Evolutionary conservation across 345 rosid genomes (phyloP), one percentile per base, ranked within the genome.

Genomic region (Eucalyptus decipiens): DNA sequence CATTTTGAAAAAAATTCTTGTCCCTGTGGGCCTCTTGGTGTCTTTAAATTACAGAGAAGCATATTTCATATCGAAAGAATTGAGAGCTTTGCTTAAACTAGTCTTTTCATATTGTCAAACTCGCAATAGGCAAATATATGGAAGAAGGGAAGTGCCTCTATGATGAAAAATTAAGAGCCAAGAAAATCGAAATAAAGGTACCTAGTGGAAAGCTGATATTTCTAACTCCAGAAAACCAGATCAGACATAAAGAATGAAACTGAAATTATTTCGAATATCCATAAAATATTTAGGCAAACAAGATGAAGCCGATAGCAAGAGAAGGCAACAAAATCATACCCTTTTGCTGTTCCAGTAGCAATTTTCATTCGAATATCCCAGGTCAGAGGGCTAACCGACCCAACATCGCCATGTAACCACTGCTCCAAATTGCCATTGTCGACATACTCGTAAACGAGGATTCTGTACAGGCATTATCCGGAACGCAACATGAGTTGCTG

Each of bases 371-470:
- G 94, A 8, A 97, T 92, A 87, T 95, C 99, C 99, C 99, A 97
- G 13, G 96, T 95, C 32, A 97, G 93, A 85, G 99, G 98, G 92
- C 99, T 96, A 43, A 93, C 93, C 6, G 98, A 93, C 60, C 98
- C 99, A 28, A 97, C 97, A 87, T 96, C 99, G 87, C 99, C 98
- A 48, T 97, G 99, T 88, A 97, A 86, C 99, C 99, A 97, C 88
- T 97, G 99, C 95, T 97, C 99, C 94, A 97, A 92, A 93, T 97
- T 97, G 62, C 98, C 99, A 89, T 97, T 97, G 88, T 97, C 96
- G 15, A 97, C 93, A 58, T 95, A 97, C 91, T 97, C 99, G 54
- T 97, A 97, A 85, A 97, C 96, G 88, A 97, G 99, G 98, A 97
- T 95, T 97, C 99, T 97, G 91, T 43, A 86, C 42, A 58, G 67